Conservation (phyloP, 2,329 filamentous ascomycete species). For the Fusarium tjaetaba region DNA sequence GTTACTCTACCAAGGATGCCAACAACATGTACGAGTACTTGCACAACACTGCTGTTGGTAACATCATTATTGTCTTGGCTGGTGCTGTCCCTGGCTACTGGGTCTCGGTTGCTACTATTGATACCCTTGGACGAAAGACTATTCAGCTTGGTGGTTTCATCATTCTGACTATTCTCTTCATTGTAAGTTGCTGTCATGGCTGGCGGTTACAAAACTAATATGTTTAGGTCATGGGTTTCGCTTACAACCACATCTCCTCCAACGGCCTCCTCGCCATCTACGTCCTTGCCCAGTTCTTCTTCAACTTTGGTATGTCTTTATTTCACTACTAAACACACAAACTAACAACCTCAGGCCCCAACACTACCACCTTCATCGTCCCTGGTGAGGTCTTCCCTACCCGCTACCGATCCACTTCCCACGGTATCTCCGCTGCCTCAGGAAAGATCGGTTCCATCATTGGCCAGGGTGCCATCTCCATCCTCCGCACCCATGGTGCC, state of each 20-base stretch:
- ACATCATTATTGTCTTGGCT: conserved; percentile 81
- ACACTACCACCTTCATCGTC: conserved; percentile 67
- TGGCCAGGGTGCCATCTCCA: conserved; percentile 66
- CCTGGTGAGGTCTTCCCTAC: conserved; percentile 67
- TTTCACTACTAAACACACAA: too few species aligned
- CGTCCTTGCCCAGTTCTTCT: conserved; percentile 67
- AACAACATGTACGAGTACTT: conserved; percentile 73
- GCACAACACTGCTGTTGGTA: conserved; percentile 80
- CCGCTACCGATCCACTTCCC: conserved; percentile 65
- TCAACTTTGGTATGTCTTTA: conserved; percentile 59
- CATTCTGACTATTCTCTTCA: conserved; percentile 69
- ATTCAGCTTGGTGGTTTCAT: conserved; percentile 75
- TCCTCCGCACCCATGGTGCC: conserved; percentile 59
- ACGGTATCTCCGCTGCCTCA: conserved; percentile 65
- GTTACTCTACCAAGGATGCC: conserved; percentile 64
- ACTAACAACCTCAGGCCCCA: conserved; percentile 52
- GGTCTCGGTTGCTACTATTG: conserved; percentile 79
- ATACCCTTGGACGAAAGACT: conserved; percentile 79
- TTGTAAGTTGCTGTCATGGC: conserved; percentile 40
- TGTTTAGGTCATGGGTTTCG: conserved; percentile 65
- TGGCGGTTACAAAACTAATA: neutral
- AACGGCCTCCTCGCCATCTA: conserved; percentile 66
- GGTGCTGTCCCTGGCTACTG: conserved; percentile 86
- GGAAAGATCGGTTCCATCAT: conserved; percentile 68
- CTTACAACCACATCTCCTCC: conserved; percentile 62